These are phyloP conservation scores for Cladosporium phlei DNA, from an alignment of 2,329 filamentous ascomycete species.

Conservation along the genomic window DNA sequence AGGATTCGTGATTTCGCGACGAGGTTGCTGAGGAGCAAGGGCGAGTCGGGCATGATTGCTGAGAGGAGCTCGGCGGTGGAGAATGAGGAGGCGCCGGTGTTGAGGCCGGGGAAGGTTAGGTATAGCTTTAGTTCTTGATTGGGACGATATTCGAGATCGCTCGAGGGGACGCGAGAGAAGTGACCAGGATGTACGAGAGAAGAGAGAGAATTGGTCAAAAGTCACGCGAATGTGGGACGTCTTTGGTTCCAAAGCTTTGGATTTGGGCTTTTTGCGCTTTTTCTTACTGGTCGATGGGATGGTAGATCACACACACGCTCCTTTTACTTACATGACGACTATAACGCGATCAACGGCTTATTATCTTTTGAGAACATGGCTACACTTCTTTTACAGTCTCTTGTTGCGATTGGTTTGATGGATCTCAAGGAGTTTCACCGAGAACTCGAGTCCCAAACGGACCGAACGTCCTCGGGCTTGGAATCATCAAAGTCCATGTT, in stretches of 20 bases:
- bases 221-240: too few species aligned
- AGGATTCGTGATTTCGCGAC: conserved; percentile 16
- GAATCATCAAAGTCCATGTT: too few species aligned
- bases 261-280: not conserved
- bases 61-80: conserved; percentile 13
- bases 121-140: not conserved
- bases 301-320: not conserved
- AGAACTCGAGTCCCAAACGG: too few species aligned
- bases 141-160: not conserved
- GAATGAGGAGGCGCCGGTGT: conserved; percentile 15
- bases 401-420: too few species aligned
- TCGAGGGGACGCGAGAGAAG: too few species aligned
- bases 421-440: too few species aligned
- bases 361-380: too few species aligned
- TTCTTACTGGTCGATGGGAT: not conserved
- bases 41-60: conserved; percentile 10
- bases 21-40: conserved; percentile 17
- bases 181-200: too few species aligned
- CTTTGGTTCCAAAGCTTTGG: not conserved
- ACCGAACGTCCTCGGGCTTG: too few species aligned
- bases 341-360: conserved; percentile 1
- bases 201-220: too few species aligned
- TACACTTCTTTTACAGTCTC: too few species aligned
- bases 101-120: conserved; percentile 23
- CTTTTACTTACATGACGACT: not conserved